Base-by-base conservation (phyloP, 345 rosid genomes). In the Populus nigra region DNA sequence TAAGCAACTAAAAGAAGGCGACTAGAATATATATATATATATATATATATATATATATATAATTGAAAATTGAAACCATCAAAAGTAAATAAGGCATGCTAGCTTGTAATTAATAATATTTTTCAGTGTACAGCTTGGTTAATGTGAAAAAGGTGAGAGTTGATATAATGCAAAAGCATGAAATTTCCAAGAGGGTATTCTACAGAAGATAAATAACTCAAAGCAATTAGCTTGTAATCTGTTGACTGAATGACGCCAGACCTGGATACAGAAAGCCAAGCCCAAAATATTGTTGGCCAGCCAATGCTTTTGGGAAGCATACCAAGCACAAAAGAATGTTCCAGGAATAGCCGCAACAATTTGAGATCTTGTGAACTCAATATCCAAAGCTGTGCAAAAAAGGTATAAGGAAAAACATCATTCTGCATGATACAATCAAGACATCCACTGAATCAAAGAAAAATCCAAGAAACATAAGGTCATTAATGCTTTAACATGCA, bases 211-310 rank as follows among this genome's bases (percentile, higher is more conserved):
- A 31, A 29, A 71, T 16, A 72, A 72, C 17, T 53, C 29, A 53
- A 31, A 27, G 41, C 10, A 72, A 1, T 10, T 43, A 43, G 47
- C 47, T 43, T 43, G 47, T 10, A 11, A 71, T 67, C 20, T 25
- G 38, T 35, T 20, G 20, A 39, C 16, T 55, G 16, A 73, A 61
- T 20, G 49, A 77, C 36, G 78, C n/a, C 87, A 80, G 76, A 96
- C 99, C 99, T 96, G 99, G 86, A 96, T 91, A 88, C 95, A 92
- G 89, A 96, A 96, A 68, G 99, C 91, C 59, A 96, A 89, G 68
- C 99, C 99, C 80, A 96, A 86, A 82, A 89, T 82, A 69, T 96
- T 96, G 88, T 96, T 96, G 53, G 99, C 99, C 75, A 96, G 81
- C 99, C 99, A 96, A 86, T 96, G 99, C 83, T 96, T 96, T 84